Evolutionary conservation across 2,329 filamentous ascomycete species (phyloP).

Genomic region (Botrytis elliptica): DNA sequence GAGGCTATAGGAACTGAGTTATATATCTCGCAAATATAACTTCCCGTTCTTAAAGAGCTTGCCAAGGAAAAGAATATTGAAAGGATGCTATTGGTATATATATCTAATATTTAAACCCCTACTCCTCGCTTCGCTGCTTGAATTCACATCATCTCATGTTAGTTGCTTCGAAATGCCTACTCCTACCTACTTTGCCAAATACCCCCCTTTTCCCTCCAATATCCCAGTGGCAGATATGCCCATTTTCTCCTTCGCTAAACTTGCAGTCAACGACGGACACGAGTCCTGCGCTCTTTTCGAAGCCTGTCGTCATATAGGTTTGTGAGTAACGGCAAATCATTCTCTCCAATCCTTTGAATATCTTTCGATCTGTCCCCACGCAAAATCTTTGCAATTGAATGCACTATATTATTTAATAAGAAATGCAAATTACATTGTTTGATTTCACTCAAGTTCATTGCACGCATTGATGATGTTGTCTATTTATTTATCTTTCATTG

Average conservation of each 20-base stretch:
- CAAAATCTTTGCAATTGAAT: neutral
- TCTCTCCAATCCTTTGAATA: neutral
- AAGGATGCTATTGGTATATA: neutral
- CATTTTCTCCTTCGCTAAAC: slow-evolving; percentile 3
- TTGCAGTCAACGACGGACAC: neutral
- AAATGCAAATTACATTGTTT: neutral
- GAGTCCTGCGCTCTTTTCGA: slow-evolving; percentile 10
- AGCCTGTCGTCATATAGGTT: slow-evolving; percentile 8
- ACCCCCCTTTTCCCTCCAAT: neutral
- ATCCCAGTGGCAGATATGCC: neutral
- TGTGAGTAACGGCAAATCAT: neutral
- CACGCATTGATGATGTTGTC: neutral
- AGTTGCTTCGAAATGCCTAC: neutral
- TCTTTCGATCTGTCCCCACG: neutral
- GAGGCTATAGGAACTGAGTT: neutral
- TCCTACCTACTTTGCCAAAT: neutral
- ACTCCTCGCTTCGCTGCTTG: neutral
- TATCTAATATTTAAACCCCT: no score
- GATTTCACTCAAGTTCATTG: neutral
- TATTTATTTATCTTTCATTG: neutral
- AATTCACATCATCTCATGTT: neutral
- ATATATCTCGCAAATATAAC: neutral
- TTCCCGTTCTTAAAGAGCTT: neutral
- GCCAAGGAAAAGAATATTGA: neutral
- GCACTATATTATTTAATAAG: neutral